Conservation (phyloP, 2,329 filamentous ascomycete genomes). For the Colletotrichum caudatum region DNA sequence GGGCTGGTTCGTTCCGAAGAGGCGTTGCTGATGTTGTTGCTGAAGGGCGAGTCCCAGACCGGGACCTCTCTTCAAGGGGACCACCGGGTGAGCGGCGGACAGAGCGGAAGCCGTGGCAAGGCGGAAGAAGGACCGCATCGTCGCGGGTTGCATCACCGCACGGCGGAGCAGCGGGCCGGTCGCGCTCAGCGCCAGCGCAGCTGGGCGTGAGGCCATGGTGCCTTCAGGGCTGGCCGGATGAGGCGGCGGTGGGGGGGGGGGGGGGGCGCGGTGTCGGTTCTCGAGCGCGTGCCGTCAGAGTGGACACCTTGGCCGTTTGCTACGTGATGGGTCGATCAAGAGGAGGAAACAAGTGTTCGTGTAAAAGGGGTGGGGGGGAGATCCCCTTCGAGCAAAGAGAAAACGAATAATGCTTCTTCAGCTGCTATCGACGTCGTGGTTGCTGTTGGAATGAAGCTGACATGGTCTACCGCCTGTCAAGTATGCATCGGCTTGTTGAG, state of each 20-base stretch:
- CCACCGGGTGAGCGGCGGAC: constrained; percentile 13
- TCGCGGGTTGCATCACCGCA: constrained; percentile 34
- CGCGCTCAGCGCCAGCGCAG: constrained; percentile 40
- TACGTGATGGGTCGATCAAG: constrained; percentile 3
- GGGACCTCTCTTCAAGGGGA: constrained; percentile 25
- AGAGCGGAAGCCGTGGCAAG: constrained; percentile 29
- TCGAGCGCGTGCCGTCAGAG: constrained; percentile 21
- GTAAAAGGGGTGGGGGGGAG: not conserved
- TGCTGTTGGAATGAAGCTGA: constrained; percentile 28
- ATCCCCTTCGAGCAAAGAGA: constrained; percentile 13
- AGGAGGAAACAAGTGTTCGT: not conserved
- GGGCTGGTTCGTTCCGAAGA: constrained; percentile 60
- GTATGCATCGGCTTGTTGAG: constrained; percentile 30
- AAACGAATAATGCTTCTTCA: constrained; percentile 10
- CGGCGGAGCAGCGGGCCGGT: constrained; percentile 37
- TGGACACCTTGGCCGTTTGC: not conserved
- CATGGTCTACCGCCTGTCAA: constrained; percentile 25
- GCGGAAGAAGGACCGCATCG: constrained; percentile 40
- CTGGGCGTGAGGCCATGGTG: constrained; percentile 41
- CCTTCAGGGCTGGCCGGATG: constrained; percentile 16
- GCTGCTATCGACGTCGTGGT: constrained; percentile 26
- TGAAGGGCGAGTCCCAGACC: constrained; percentile 42
- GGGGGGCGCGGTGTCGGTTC: constrained; percentile 4
- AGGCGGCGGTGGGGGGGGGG: no score
- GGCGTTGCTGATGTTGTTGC: constrained; percentile 47